Evolutionary conservation across 805 yeast species (phyloP), one percentile per base, ranked within the genome.

Genomic region (Lachancea sp.): DNA sequence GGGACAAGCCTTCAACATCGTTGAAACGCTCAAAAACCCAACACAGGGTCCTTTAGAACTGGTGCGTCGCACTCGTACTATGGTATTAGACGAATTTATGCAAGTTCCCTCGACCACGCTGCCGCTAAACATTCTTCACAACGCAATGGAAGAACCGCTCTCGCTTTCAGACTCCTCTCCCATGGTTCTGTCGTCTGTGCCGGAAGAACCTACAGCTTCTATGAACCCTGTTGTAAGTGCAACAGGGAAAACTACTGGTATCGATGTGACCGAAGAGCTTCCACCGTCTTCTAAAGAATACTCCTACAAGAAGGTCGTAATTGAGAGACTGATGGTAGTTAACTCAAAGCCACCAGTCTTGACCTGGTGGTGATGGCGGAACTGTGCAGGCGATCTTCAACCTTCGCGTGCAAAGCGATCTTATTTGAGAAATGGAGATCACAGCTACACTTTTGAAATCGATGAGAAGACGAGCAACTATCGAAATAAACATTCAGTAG

Each of bases 1-100:
- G 56, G 91, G 90, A 0, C 90, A 84, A 57, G 86, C 90, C 0
- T 82, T 81, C 65, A 82, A 82, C 51, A 82, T 83, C 2, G 83
- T 82, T 3, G 87, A 84, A 53, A 72, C 82, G 1, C 60, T 83
- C 43, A 78, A 78, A 54, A 64, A 67, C 27, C 67, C 71, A 1
- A 70, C 73, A 18, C 82, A 79, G 32, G 86, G 88, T 0, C 89
- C 89, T 0, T 62, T 82, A 44, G 88, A 82, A 49, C 63, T 83
- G 11, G 81, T 80, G 1, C 66, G 85, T 48, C 61, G 82, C 41
- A 75, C 79, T 10, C 68, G 81, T 39, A 67, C 80, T 26, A 56
- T 78, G 44, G 76, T 82, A 0, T 70, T 76, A 67, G 88, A 83
- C 57, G 82, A 81, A 36, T 69, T 70, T 16, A 74, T 79, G 77